A percentile compares a stretch with the other conserved stretches of the same genome.
These are phyloP conservation scores for Elongisporangium senticosum DNA, from an alignment of 352 stramenopile genomes.

Conservation along the genomic window DNA sequence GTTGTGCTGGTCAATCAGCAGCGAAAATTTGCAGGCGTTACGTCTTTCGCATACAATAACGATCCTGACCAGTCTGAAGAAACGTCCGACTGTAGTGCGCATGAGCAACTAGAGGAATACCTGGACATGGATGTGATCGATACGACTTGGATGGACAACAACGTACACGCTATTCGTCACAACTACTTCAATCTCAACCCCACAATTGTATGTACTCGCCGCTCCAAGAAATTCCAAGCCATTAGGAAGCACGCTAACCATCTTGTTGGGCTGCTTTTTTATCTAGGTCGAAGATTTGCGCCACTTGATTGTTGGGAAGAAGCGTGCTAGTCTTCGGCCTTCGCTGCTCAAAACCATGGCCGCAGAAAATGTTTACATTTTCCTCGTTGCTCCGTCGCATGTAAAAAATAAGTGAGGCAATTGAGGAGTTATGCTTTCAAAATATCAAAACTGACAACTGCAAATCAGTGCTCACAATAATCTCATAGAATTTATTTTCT, in stretches of 20 bases:
- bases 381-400: conserved; percentile 31
- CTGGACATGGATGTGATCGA: conserved; percentile 74
- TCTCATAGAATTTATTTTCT: neutral
- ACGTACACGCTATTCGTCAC: conserved; percentile 60
- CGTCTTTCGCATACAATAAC: conserved; percentile 50
- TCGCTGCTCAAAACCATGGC: conserved; percentile 17
- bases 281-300: conserved; percentile 35
- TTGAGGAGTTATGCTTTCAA: neutral
- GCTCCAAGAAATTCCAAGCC: neutral
- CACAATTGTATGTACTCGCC: conserved; percentile 29
- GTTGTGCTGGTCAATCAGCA: conserved; percentile 37
- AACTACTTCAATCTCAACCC: conserved; percentile 73
- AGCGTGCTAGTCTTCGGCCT: conserved; percentile 14
- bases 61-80: neutral
- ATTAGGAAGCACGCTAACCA: conserved; percentile 2
- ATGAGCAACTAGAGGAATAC: conserved; percentile 14
- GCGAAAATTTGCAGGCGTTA: conserved; percentile 45
- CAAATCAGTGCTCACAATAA: neutral
- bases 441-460: neutral
- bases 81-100: conserved; percentile 1
- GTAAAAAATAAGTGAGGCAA: conserved; percentile 17
- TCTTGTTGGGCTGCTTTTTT: neutral
- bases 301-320: conserved; percentile 18
- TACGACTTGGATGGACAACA: conserved; percentile 75
- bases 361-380: conserved; percentile 32